Conservation (phyloP, 176 grass and related monocot genomes). For the Bolboschoenus planiculmis region DNA sequence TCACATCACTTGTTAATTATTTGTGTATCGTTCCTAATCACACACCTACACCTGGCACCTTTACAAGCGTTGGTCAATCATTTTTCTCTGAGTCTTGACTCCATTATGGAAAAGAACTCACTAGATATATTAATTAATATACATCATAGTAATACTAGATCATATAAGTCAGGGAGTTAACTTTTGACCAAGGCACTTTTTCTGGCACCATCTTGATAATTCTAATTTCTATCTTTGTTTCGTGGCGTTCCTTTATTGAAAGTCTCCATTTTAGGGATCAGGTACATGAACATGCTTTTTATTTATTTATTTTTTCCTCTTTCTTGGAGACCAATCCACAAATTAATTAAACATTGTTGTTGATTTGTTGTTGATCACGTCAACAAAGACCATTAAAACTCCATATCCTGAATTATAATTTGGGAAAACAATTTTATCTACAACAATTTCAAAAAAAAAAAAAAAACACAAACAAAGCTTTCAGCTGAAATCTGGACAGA, state of each 20-base stretch:
- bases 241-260: background rate
- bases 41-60: too few relatives aligned
- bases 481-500: background rate
- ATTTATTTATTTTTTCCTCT: background rate
- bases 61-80: too few relatives aligned
- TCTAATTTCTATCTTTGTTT: background rate
- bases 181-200: background rate
- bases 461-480: background rate
- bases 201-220: background rate
- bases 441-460: background rate
- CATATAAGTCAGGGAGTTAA: too few relatives aligned
- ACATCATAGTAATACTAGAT: too few relatives aligned
- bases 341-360: background rate
- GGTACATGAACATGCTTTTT: background rate
- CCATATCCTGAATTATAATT: background rate
- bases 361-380: background rate
- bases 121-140: too few relatives aligned
- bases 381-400: background rate
- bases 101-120: too few relatives aligned
- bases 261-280: background rate
- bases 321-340: background rate
- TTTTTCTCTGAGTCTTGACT: too few relatives aligned
- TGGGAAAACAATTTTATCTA: background rate
- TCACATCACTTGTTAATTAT: too few relatives aligned
- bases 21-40: too few relatives aligned